phyloP scores from a whole-genome alignment of 1,284 basidiomycete genomes.

The Moesziomyces parantarcticus region DNA sequence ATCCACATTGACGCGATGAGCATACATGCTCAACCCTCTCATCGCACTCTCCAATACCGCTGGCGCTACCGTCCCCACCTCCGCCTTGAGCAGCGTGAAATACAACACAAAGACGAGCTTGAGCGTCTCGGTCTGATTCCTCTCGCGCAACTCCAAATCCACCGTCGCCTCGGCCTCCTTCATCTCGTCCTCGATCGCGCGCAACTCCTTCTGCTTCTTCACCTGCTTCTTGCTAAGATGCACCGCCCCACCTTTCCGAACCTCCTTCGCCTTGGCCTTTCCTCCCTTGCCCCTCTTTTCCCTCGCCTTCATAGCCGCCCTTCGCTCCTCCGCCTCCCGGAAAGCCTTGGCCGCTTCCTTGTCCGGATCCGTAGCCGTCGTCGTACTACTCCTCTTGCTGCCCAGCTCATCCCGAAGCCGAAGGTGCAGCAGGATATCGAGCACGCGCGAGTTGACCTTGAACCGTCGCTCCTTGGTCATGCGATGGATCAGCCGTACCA shows the following conservation, averaged over 20 bases:
- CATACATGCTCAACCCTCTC: slow-evolving; percentile 90
- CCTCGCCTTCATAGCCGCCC: slow-evolving; percentile 60
- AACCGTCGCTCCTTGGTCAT: slow-evolving; percentile 96
- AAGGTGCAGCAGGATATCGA: slow-evolving; percentile 85
- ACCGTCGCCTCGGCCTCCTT: slow-evolving; percentile 85
- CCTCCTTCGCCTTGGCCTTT: slow-evolving; percentile 49
- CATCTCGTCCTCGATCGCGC: slow-evolving; percentile 64
- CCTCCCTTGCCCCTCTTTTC: slow-evolving; percentile 67
- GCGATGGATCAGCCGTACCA: slow-evolving; percentile 89
- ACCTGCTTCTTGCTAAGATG: slow-evolving; percentile 64
- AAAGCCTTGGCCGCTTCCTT: slow-evolving; percentile 73
- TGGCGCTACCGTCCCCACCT: slow-evolving; percentile 73
- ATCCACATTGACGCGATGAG: slow-evolving; percentile 97
- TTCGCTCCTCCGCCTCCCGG: slow-evolving; percentile 54
- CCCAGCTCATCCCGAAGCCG: slow-evolving; percentile 88
- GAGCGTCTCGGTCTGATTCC: slow-evolving; percentile 94
- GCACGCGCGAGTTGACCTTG: slow-evolving; percentile 86
- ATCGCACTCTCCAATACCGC: slow-evolving; percentile 87
- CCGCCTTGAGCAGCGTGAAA: slow-evolving; percentile 92
- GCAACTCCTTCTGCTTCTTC: slow-evolving; percentile 59
- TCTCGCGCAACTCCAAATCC: slow-evolving; percentile 87
- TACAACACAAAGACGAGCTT: slow-evolving; percentile 98
- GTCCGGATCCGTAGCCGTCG: slow-evolving; percentile 69
- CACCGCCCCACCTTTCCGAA: slow-evolving; percentile 59
- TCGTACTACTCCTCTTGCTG: slow-evolving; percentile 77